Percentiles rank a stretch among this genome's conserved stretches.
Evolutionary conservation across 2,329 filamentous ascomycete species (phyloP).

Genomic region (Pestalotiopsis sp.): DNA sequence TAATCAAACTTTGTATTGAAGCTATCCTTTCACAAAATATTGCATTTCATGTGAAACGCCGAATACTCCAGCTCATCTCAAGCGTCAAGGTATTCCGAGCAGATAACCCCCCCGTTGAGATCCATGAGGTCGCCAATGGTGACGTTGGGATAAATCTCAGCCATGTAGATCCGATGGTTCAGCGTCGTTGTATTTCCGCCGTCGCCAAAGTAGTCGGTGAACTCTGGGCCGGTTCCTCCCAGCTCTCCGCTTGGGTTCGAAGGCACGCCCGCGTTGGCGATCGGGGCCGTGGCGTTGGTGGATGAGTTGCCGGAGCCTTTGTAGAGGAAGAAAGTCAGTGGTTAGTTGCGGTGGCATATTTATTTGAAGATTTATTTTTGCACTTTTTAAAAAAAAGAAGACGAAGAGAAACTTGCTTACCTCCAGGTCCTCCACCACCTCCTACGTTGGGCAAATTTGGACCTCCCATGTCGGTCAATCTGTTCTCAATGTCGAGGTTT

Average conservation of each 20-base stretch:
- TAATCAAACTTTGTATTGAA: neutral
- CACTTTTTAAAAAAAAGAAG: neutral
- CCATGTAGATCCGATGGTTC: slow-evolving; percentile 10
- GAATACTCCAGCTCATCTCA: neutral
- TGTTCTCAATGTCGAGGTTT: slow-evolving; percentile 19
- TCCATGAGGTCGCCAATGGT: slow-evolving; percentile 25
- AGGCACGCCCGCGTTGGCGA: neutral
- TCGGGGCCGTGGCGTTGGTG: neutral
- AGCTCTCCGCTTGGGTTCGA: neutral
- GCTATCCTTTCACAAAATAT: no score
- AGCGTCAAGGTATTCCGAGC: slow-evolving; percentile 20
- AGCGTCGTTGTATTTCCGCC: neutral
- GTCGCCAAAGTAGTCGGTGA: slow-evolving; percentile 19
- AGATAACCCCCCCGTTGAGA: slow-evolving; percentile 16
- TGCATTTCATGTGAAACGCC: no score
- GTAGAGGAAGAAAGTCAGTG: neutral
- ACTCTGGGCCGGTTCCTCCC: slow-evolving; percentile 12
- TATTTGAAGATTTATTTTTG: no score
- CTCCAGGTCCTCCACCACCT: neutral
- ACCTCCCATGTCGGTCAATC: slow-evolving; percentile 26
- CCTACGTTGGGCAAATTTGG: slow-evolving; percentile 17
- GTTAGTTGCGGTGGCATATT: neutral
- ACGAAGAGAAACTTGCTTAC: neutral
- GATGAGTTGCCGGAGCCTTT: neutral
- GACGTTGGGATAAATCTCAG: slow-evolving; percentile 33